Evolutionary conservation across 129 eudicot species (phyloP).

Genomic region (Centaurea solstitialis): DNA sequence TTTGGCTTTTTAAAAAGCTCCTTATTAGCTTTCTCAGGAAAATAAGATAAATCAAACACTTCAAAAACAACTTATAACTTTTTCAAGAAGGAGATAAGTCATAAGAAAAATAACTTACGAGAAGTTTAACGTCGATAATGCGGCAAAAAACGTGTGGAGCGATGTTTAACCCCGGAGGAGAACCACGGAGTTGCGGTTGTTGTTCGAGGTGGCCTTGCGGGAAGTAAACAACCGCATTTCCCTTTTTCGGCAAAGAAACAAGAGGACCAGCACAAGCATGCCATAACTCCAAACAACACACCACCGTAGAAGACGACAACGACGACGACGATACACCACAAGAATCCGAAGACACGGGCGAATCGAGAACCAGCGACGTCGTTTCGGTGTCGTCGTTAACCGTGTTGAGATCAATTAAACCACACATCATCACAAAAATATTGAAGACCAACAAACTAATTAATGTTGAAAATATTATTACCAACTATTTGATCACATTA

Average conservation of each 20-base stretch:
- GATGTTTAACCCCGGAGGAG: constrained; percentile 38
- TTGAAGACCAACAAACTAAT: too few species aligned
- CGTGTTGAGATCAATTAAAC: constrained; percentile 73
- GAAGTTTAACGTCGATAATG: constrained; percentile 82
- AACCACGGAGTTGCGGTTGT: constrained; percentile 26
- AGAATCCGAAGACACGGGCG: constrained; percentile 50
- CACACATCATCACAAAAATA: constrained; percentile 55
- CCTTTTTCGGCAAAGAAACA: constrained; percentile 78
- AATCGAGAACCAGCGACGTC: constrained; percentile 29
- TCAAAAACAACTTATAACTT: too few species aligned
- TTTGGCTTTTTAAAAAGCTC: too few species aligned
- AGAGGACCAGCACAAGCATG: constrained; percentile 93
- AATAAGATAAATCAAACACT: too few species aligned
- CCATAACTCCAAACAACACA: constrained; percentile 84
- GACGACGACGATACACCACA: constrained; percentile 45
- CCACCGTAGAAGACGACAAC: constrained; percentile 23
- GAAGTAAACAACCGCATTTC: constrained; percentile 68
- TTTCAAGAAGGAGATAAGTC: too few species aligned
- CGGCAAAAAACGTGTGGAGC: constrained; percentile 87
- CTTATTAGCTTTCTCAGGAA: too few species aligned
- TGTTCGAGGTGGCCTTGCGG: constrained; percentile 84
- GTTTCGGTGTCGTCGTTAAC: constrained; percentile 41
- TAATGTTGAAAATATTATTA: background rate
- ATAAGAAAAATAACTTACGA: constrained; percentile 47
- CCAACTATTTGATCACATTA: constrained; percentile 4